Conservation (phyloP, 805 yeast genomes). For the Saccharomyces jurei region DNA sequence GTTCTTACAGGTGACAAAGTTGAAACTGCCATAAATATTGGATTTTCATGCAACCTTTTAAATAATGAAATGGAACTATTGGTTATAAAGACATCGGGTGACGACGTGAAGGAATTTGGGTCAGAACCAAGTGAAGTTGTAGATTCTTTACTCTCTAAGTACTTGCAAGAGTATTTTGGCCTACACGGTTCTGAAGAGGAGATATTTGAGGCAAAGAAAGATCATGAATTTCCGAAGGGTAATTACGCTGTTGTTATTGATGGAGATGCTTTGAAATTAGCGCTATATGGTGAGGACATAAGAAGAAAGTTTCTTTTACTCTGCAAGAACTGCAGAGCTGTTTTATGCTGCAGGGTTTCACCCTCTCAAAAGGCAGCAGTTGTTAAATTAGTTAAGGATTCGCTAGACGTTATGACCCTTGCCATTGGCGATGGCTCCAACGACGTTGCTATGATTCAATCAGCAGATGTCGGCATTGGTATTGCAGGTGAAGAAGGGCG, state of each 20-base stretch:
- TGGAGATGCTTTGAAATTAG: conserved; percentile 65
- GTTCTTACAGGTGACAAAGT: conserved; percentile 82
- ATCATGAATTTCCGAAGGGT: conserved; percentile 61
- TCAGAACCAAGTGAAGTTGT: conserved; percentile 36
- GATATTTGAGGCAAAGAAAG: conserved; percentile 42
- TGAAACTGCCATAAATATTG: conserved; percentile 85
- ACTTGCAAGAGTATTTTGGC: conserved; percentile 46
- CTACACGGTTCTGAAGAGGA: conserved; percentile 56
- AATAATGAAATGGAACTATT: conserved; percentile 70
- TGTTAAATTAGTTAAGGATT: conserved; percentile 66
- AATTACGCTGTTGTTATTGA: conserved; percentile 66
- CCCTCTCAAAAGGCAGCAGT: conserved; percentile 86
- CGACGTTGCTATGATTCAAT: conserved; percentile 87
- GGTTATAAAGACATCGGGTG: conserved; percentile 44
- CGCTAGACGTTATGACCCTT: conserved; percentile 71
- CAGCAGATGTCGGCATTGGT: conserved; percentile 83
- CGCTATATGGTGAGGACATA: conserved; percentile 37
- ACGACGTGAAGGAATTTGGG: conserved; percentile 41
- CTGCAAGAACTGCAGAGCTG: conserved; percentile 76
- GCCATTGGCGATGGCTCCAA: conserved; percentile 88
- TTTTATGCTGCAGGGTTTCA: conserved; percentile 78
- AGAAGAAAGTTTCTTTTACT: conserved; percentile 55
- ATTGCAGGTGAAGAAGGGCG: conserved; percentile 90
- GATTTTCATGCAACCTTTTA: conserved; percentile 72
- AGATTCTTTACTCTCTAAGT: conserved; percentile 41